Evolutionary conservation across 768 basidiomycete species (phyloP).

Genomic region (Rubroboletus satanas): DNA sequence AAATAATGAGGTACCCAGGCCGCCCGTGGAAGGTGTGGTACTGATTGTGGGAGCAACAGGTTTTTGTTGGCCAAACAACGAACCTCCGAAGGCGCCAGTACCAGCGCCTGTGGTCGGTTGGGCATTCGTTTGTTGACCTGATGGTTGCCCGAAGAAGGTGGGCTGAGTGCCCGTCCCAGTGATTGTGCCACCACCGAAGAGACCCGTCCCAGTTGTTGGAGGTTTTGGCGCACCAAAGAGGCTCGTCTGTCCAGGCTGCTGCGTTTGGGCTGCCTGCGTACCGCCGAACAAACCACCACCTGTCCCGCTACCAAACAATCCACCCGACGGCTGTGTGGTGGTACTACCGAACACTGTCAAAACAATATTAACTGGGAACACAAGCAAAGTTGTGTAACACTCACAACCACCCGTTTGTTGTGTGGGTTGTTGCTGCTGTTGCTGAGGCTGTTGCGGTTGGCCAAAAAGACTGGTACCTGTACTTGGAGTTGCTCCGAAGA

Average conservation of each 20-base stretch:
- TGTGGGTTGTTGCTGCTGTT: conserved; percentile 36
- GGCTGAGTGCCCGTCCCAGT: conserved; percentile 30
- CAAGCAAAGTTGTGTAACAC: conserved; percentile 7
- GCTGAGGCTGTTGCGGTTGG: conserved; percentile 25
- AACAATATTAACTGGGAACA: conserved; percentile 7
- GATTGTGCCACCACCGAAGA: conserved; percentile 49
- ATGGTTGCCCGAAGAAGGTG: conserved; percentile 49
- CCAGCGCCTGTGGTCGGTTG: conserved; percentile 36
- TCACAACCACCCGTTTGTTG: conserved; percentile 39
- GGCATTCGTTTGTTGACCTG: conserved; percentile 40
- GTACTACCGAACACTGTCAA: conserved; percentile 37
- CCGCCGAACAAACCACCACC: conserved; percentile 34
- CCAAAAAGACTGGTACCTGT: conserved; percentile 32
- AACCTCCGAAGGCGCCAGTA: conserved; percentile 35
- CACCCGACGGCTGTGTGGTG: conserved; percentile 26
- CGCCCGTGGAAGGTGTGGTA: conserved; percentile 38
- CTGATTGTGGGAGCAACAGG: conserved; percentile 48
- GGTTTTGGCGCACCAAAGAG: conserved; percentile 32
- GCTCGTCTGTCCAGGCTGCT: conserved; percentile 34
- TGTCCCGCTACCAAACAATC: conserved; percentile 38
- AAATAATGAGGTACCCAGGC: conserved; percentile 40
- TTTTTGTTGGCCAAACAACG: conserved; percentile 49
- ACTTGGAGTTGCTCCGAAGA: conserved; percentile 30
- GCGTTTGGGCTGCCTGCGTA: conserved; percentile 35
- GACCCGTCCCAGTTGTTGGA: conserved; percentile 29